Percentiles rank a stretch among this genome's conserved stretches.
These are phyloP conservation scores for Sarocladiaceae sp. DNA, from an alignment of 2,329 filamentous ascomycete genomes.

Conservation along the genomic window DNA sequence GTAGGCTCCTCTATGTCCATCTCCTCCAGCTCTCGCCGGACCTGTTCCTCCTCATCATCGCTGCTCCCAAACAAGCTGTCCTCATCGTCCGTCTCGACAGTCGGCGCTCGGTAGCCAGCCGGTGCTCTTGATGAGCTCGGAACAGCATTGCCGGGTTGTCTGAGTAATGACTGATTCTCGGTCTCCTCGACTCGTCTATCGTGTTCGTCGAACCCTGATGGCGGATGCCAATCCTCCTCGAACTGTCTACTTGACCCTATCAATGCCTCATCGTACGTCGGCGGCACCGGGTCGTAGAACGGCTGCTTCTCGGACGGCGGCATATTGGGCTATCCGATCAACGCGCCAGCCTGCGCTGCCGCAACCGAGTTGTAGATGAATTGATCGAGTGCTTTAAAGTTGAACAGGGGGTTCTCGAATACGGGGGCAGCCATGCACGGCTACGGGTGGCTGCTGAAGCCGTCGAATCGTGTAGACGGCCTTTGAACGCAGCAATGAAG, in stretches of 20 bases:
- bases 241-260: conserved; percentile 30
- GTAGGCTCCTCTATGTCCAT: conserved; percentile 73
- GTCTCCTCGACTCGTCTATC: conserved; percentile 51
- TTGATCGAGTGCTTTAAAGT: background rate
- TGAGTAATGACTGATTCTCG: conserved; percentile 73
- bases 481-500: background rate
- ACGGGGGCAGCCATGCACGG: conserved; percentile 6
- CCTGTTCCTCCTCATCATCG: conserved; percentile 55
- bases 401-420: conserved; percentile 4
- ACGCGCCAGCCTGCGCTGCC: conserved; percentile 6
- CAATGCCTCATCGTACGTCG: conserved; percentile 38
- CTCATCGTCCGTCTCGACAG: conserved; percentile 74
- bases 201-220: conserved; percentile 45
- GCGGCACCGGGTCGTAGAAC: conserved; percentile 39
- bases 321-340: conserved; percentile 5
- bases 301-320: conserved; percentile 31
- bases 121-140: conserved; percentile 38
- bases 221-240: conserved; percentile 23
- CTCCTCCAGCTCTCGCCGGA: conserved; percentile 82
- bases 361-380: background rate
- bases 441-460: conserved; percentile 1
- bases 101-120: conserved; percentile 70
- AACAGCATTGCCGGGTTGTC: conserved; percentile 24
- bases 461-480: background rate
- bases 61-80: conserved; percentile 48